Base-by-base conservation (phyloP, 2,329 filamentous ascomycete species). In the Orbilia oligospora region DNA sequence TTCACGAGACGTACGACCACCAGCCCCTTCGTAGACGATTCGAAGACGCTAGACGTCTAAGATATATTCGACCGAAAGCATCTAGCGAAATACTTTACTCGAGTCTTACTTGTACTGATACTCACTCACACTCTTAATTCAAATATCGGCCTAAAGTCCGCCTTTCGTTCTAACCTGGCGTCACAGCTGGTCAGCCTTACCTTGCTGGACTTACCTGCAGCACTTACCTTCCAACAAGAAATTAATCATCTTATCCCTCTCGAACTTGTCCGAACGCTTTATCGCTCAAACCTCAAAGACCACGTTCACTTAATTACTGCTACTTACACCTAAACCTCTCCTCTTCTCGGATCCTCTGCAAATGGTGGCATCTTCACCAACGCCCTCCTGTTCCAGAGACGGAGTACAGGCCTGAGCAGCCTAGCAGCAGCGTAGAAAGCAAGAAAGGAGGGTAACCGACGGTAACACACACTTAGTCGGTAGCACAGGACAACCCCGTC, bases 401-500 rank as follows among this genome's bases (percentile, higher is more conserved):
- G 46, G 46, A 48, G 46, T 27, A 51, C 36, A 27, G 56, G 36
- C 56, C 56, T 61, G 56, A 41, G 56, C 12, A 61, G 56, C 20
- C 27, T 30, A 30, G 27, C 30, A 30, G 61, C 18, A 24, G 24
- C 14, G 44, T 38, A 30, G 8, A 4, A 36, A 30, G 53, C 38
- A 44, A 33, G 27, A 30, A 30, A 46, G 20, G 58, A 44, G 38
- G 4, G 30, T 30, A n/a, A 46, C 33, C 58, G 67, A 71, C 46
- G 68, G 70, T 73, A 41, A 14, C 38, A 41, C 38, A 73, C 41
- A n/a, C 14, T 2, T n/a, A 14, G 38, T 41, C 56, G 68, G 70
- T 73, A 73, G 63, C 71, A 73, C 71, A 68, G 71, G 71, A 70
- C 66, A 67, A 65, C 66, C 55, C 53, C 53, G 9, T 8, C 48